These are phyloP conservation scores for Erigeron philadelphicus DNA, from an alignment of 140 eudicot species.

Conservation along the genomic window DNA sequence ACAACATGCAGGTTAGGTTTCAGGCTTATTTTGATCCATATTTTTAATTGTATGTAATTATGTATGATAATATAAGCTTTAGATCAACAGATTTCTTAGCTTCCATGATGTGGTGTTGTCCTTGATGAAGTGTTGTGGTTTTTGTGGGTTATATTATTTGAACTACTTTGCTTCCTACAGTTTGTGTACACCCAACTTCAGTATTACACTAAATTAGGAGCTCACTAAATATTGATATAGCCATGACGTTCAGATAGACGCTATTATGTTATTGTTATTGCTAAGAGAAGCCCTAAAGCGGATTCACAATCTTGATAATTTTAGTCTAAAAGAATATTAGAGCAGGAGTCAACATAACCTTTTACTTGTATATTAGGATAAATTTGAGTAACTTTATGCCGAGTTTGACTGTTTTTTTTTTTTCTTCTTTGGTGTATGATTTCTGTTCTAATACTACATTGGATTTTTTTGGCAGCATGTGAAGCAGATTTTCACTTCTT, in stretches of 20 bases:
- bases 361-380: slow-evolving; percentile 1
- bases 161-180: no score
- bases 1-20: slow-evolving; percentile 65
- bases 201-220: background rate
- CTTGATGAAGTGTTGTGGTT: no score
- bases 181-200: no score
- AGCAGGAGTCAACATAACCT: background rate
- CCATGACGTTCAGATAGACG: background rate
- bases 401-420: background rate
- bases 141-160: no score
- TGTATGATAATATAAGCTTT: background rate
- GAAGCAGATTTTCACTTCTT: slow-evolving; percentile 62
- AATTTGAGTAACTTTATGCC: background rate
- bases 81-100: background rate
- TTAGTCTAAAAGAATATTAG: background rate
- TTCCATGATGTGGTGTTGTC: background rate
- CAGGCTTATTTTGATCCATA: background rate
- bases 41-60: background rate
- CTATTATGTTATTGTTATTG: background rate
- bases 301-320: background rate
- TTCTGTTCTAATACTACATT: slow-evolving; percentile 18
- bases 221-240: background rate
- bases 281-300: background rate
- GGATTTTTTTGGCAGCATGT: slow-evolving; percentile 57
- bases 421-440: background rate